A percentile compares a stretch with the other conserved stretches of the same genome.
phyloP scores from a whole-genome alignment of 139 green algal species.

The Deuterostichococcus epilithicus region DNA sequence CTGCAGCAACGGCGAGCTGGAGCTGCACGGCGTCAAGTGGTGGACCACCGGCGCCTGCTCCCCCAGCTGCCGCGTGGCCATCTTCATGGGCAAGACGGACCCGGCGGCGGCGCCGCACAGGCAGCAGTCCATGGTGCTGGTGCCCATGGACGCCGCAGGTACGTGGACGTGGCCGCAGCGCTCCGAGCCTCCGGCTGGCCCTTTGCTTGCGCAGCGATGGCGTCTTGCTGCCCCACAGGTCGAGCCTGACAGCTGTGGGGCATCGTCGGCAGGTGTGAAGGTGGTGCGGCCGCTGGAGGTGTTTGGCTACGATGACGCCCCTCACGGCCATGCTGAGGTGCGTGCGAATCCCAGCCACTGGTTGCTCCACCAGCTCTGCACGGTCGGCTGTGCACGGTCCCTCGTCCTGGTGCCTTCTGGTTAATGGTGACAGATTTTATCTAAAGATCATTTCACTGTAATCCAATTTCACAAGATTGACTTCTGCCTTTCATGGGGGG shows the following conservation, averaged over 20 bases:
- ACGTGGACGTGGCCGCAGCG: background rate
- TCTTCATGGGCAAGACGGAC: constrained; percentile 96
- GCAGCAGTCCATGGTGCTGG: constrained; percentile 94
- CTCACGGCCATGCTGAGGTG: constrained; percentile 94
- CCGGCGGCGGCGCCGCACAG: constrained; percentile 47
- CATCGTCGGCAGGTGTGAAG: constrained; percentile 68
- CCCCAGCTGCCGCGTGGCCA: constrained; percentile 73
- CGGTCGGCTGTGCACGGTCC: no score
- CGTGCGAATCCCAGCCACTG: no score
- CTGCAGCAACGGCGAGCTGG: background rate
- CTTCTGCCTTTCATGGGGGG: no score
- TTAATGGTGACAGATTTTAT: no score
- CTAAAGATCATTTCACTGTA: no score
- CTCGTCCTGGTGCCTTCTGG: no score
- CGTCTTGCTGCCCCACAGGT: no score
- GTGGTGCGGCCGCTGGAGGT: constrained; percentile 52
- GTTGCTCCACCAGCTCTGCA: no score
- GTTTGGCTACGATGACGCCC: constrained; percentile 94
- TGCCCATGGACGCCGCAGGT: constrained; percentile 70
- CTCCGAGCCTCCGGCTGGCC: no score
- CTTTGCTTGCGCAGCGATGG: no score
- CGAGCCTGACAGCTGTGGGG: no score
- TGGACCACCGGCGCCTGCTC: constrained; percentile 89
- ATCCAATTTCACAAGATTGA: no score
- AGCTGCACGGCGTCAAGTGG: constrained; percentile 87